phyloP scores from a whole-genome alignment of 345 rosid genomes.

The Boechera retrofracta region DNA sequence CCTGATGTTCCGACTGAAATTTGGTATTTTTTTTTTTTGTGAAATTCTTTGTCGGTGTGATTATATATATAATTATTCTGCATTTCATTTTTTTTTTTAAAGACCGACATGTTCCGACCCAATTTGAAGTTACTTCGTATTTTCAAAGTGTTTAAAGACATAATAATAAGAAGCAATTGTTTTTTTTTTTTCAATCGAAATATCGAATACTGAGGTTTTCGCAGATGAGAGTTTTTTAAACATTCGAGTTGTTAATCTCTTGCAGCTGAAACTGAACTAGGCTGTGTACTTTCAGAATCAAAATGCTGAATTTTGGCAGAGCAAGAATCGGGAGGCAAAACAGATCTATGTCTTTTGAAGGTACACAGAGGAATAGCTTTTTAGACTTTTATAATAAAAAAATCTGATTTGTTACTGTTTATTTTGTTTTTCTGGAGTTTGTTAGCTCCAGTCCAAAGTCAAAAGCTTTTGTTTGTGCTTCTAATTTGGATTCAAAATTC shows the following conservation, averaged over 20 bases:
- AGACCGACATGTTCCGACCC: slow-evolving; percentile 1
- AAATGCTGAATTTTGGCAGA: slow-evolving; percentile 76
- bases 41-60: slow-evolving; percentile 22
- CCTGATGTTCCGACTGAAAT: background rate
- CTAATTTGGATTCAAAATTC: slow-evolving; percentile 10
- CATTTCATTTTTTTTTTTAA: background rate
- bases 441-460: slow-evolving; percentile 19
- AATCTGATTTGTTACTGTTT: background rate
- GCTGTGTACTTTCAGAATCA: slow-evolving; percentile 10
- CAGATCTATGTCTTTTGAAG: slow-evolving; percentile 65
- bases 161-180: background rate
- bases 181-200: too few species aligned
- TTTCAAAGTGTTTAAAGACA: background rate
- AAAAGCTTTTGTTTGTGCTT: background rate
- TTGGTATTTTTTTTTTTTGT: background rate
- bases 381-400: background rate
- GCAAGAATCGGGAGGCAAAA: slow-evolving; percentile 61
- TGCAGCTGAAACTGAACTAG: slow-evolving; percentile 16
- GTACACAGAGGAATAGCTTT: slow-evolving; percentile 17
- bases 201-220: background rate
- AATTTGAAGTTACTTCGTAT: background rate
- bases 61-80: background rate
- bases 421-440: background rate
- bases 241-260: background rate
- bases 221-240: background rate